Conservation (phyloP, 1,284 basidiomycete genomes). For the Hemileia vastatrix region DNA sequence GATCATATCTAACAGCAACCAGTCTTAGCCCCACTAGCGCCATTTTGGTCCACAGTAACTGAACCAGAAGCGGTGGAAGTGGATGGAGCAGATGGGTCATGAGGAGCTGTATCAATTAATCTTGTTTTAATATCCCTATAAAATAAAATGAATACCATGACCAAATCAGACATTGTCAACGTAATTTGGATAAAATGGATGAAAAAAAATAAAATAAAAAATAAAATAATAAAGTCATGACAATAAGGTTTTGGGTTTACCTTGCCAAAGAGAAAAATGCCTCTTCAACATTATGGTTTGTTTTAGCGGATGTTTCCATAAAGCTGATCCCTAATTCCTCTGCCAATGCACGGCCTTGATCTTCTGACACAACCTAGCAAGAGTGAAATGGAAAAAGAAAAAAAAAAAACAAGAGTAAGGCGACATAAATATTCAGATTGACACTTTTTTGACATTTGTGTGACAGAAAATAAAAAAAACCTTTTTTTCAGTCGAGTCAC, state of each 20-base stretch:
- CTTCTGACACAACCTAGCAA: constrained; percentile 61
- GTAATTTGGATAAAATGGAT: background rate
- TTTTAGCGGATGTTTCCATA: constrained; percentile 96
- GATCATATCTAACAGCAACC: constrained; percentile 22
- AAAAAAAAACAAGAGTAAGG: background rate
- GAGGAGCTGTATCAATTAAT: constrained; percentile 67
- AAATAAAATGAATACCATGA: background rate
- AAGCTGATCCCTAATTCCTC: constrained; percentile 84
- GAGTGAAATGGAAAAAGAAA: background rate
- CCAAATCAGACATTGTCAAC: background rate
- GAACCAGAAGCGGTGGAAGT: constrained; percentile 6
- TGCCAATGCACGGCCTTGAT: constrained; percentile 62
- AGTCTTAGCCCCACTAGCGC: constrained; percentile 13
- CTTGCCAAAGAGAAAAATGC: constrained; percentile 96
- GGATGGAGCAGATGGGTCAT: constrained; percentile 12
- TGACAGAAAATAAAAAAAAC: constrained; percentile 23
- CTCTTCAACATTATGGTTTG: constrained; percentile 95
- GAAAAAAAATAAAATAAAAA: background rate
- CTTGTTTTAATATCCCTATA: constrained; percentile 88
- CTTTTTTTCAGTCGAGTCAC: constrained; percentile 95
- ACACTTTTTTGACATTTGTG: background rate
- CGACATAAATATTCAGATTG: background rate
- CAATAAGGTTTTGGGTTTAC: constrained; percentile 49
- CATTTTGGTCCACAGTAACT: constrained; percentile 17
- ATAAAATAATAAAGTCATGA: background rate